Base-by-base conservation (phyloP, 2,329 filamentous ascomycete genomes). In the Knoxdaviesia capensis region DNA sequence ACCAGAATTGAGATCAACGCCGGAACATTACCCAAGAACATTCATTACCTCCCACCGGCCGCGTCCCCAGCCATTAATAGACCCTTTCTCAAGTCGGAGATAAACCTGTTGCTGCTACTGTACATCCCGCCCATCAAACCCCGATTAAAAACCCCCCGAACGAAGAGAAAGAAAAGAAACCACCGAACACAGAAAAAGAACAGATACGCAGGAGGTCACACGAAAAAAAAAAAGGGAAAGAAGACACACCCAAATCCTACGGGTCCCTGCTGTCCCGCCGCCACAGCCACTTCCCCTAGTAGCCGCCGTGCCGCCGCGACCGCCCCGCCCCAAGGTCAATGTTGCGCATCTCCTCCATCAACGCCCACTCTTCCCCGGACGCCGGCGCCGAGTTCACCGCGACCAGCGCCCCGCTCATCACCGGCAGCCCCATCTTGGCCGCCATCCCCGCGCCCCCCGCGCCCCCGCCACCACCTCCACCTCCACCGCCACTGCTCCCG, bases 341-440 rank as follows among this genome's bases (percentile, higher is more conserved):
- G 39, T 65, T 64, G 50, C 68, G 74, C 65, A 87, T 70, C 59
- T 87, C 81, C 47, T 83, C 66, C 57, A 80, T 69, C 41, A 87
- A 59, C 20, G 77, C 72, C 56, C 66, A 65, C 47, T 71, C 63
- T 44, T 67, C 66, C 30, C 10, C 55, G 59, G 41, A 56, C 60
- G 33, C 59, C 58, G 5, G 56, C 58, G 4, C 50, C 50, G 42
- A 49, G 46, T 39, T 41, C 48, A 53, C 51, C 2, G 47, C 37
- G 6, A 48, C 44, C 40, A 56, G 48, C 31, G 51, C 55, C 32
- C 60, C 64, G 47, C 61, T 67, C 60, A 64, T 68, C n/a, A 56
- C 43, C 30, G 54, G 53, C 28, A 80, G 56, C 1, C 78, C 77
- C 6, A 83, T 62, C 58, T 84, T 84, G n/a, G 77, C 76, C 4